Conservation (phyloP, 2,329 filamentous ascomycete species). For the Fonsecaea pugnacius region DNA sequence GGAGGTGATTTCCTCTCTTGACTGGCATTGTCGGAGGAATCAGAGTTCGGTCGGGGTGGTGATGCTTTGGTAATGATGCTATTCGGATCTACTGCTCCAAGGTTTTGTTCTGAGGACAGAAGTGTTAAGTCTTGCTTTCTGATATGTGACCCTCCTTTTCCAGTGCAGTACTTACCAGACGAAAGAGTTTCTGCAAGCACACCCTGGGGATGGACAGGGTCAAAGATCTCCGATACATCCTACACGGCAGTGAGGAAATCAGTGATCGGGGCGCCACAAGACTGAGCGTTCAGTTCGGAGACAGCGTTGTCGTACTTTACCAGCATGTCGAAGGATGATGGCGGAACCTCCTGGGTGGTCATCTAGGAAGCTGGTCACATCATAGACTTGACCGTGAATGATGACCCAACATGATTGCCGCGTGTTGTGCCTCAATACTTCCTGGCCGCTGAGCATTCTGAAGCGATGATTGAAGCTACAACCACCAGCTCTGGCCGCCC, state of each 20-base stretch:
- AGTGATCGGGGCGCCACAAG: no score
- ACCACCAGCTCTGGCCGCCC: neutral
- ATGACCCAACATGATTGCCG: slow-evolving; percentile 84
- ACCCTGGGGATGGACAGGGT: slow-evolving; percentile 25
- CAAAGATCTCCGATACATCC: slow-evolving; percentile 61
- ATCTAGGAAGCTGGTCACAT: slow-evolving; percentile 77
- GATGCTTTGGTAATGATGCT: slow-evolving; percentile 37
- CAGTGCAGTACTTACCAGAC: slow-evolving; percentile 49
- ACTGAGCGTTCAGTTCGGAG: no score
- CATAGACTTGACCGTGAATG: slow-evolving; percentile 78
- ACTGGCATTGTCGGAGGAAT: slow-evolving; percentile 38
- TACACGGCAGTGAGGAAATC: slow-evolving; percentile 52
- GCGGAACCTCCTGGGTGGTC: slow-evolving; percentile 86
- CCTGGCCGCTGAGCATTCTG: slow-evolving; percentile 39
- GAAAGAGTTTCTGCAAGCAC: slow-evolving; percentile 42
- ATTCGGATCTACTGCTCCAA: slow-evolving; percentile 50
- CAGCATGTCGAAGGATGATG: slow-evolving; percentile 84
- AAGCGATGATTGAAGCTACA: neutral
- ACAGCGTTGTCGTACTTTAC: slow-evolving; percentile 54
- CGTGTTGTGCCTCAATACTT: slow-evolving; percentile 82
- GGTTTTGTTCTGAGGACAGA: slow-evolving; percentile 47
- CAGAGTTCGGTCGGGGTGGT: slow-evolving; percentile 17
- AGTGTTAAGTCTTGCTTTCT: no score
- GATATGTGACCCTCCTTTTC: no score
- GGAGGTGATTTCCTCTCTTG: neutral